These are phyloP conservation scores for Sugiyamaella sp. DNA, from an alignment of 1,139 yeast species.

Conservation along the genomic window DNA sequence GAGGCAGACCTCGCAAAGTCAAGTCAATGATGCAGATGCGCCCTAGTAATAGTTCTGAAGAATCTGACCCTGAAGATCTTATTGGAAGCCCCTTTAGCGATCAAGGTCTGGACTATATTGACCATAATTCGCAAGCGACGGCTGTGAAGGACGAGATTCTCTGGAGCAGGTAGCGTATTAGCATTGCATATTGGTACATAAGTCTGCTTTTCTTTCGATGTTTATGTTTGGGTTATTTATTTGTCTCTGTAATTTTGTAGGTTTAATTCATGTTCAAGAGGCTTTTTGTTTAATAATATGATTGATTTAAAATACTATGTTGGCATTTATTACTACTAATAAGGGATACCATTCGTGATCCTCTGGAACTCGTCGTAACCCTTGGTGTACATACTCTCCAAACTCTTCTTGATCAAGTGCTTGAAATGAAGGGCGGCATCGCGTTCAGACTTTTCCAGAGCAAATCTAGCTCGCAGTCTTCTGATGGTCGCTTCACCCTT, in stretches of 20 bases:
- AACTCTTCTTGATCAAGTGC: conserved; percentile 74
- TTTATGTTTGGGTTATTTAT: conserved; percentile 15
- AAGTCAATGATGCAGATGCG: conserved; percentile 24
- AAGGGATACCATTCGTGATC: conserved; percentile 94
- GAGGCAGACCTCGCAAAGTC: conserved; percentile 38
- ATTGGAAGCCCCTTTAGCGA: conserved; percentile 26
- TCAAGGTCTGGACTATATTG: conserved; percentile 23
- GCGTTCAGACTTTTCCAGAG: conserved; percentile 73
- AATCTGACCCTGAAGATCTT: conserved; percentile 31
- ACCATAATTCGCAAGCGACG: conserved; percentile 8
- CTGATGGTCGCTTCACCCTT: conserved; percentile 80
- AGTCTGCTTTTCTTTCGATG: conserved; percentile 9
- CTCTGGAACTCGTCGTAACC: conserved; percentile 98
- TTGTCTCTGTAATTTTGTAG: conserved; percentile 15
- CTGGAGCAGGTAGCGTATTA: conserved; percentile 20
- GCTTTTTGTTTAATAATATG: background rate
- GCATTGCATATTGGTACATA: conserved; percentile 8
- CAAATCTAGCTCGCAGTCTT: conserved; percentile 77
- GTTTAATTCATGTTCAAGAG: conserved; percentile 14
- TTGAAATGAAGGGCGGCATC: conserved; percentile 85
- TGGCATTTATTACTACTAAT: conserved; percentile 44
- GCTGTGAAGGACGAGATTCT: conserved; percentile 18
- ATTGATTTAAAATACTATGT: background rate
- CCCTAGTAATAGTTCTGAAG: conserved; percentile 22
- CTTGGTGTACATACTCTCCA: conserved; percentile 85